Percentiles rank a stretch among this genome's conserved stretches.
Conservation (phyloP, 768 basidiomycete genomes). For the Boletus eberwhitei region DNA sequence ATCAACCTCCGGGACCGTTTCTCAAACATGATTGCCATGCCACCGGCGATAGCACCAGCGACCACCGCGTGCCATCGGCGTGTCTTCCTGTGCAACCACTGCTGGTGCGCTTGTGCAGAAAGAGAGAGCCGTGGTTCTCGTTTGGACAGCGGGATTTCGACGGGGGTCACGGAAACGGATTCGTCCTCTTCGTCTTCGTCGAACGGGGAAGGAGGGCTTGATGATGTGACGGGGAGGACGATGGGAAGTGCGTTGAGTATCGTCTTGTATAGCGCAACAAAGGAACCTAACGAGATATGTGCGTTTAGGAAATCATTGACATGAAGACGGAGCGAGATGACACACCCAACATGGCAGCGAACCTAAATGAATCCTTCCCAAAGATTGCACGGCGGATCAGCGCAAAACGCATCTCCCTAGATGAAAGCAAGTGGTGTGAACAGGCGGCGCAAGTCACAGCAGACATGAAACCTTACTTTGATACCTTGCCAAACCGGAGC, state of each 20-base stretch:
- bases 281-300: conserved; percentile 49
- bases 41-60: conserved; percentile 75
- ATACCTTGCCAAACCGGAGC: conserved; percentile 64
- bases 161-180: conserved; percentile 2
- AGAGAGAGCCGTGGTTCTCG: conserved; percentile 56
- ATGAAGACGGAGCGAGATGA: background rate
- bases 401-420: conserved; percentile 59
- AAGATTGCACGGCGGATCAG: conserved; percentile 81
- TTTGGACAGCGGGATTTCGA: conserved; percentile 20
- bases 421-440: background rate
- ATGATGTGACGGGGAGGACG: conserved; percentile 46
- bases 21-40: conserved; percentile 74
- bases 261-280: conserved; percentile 75
- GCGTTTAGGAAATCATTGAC: background rate
- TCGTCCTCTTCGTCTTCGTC: conserved; percentile 31
- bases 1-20: conserved; percentile 57
- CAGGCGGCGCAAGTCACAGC: background rate
- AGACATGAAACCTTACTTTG: conserved; percentile 47
- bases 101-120: conserved; percentile 58
- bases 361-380: conserved; percentile 77
- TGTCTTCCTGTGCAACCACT: conserved; percentile 63
- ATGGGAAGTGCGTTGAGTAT: conserved; percentile 77
- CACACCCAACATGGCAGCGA: conserved; percentile 82
- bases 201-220: conserved; percentile 26
- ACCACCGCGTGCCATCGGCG: conserved; percentile 75